A percentile compares a stretch with the other conserved stretches of the same genome.
Evolutionary conservation across 495 filamentous ascomycete species (phyloP).

Genomic region (Aspergillus cristatus): DNA sequence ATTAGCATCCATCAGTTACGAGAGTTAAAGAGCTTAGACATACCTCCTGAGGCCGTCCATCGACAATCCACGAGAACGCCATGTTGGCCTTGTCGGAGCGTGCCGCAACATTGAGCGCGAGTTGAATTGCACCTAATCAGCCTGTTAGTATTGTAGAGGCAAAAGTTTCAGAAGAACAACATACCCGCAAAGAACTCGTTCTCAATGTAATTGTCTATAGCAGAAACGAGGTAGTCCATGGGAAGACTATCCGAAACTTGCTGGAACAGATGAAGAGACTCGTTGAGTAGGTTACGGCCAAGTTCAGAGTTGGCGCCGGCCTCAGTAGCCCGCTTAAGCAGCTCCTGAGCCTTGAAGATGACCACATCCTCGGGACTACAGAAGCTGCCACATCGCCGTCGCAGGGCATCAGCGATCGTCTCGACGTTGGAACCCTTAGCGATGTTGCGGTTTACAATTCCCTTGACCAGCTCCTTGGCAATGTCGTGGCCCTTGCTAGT

Average conservation of each 20-base stretch:
- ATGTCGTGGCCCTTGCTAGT: slow-evolving; percentile 70
- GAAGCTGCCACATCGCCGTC: slow-evolving; percentile 87
- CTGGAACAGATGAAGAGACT: slow-evolving; percentile 80
- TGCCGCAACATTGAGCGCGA: slow-evolving; percentile 70
- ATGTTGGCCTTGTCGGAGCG: slow-evolving; percentile 77
- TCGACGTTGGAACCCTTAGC: slow-evolving; percentile 93
- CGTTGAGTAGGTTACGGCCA: slow-evolving; percentile 74
- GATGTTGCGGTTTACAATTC: slow-evolving; percentile 96
- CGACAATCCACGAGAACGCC: slow-evolving; percentile 67
- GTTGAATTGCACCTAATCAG: slow-evolving; percentile 70
- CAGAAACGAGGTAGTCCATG: slow-evolving; percentile 68
- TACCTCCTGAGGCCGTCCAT: slow-evolving; percentile 48
- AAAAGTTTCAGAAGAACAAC: slow-evolving; percentile 1
- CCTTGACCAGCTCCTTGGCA: slow-evolving; percentile 94
- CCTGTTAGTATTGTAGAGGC: slow-evolving; percentile 8
- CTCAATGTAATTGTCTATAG: slow-evolving; percentile 64
- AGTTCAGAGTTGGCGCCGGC: slow-evolving; percentile 61
- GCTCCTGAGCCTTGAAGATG: slow-evolving; percentile 95
- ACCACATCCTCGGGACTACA: slow-evolving; percentile 95
- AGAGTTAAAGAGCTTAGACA: slow-evolving; percentile 3
- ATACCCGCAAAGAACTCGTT: slow-evolving; percentile 76
- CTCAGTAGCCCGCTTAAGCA: slow-evolving; percentile 78
- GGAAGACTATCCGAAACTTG: slow-evolving; percentile 75
- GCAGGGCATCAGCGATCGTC: slow-evolving; percentile 85
- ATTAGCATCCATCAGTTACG: too few species aligned